phyloP scores from a whole-genome alignment of 2,329 filamentous ascomycete genomes.

The Tolypocladium amazonense region DNA sequence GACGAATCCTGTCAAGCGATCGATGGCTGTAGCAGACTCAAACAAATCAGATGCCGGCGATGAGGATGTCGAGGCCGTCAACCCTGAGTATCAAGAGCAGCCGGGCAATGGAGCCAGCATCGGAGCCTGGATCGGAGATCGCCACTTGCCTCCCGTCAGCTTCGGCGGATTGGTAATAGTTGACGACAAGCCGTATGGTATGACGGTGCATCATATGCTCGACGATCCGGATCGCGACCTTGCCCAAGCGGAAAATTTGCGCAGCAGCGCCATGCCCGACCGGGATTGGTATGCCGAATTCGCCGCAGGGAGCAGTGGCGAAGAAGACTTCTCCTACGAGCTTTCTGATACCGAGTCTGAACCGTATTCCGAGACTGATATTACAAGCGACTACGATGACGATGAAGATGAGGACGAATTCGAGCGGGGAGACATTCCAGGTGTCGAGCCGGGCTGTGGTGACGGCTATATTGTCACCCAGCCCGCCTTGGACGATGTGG shows the following conservation, averaged over 20 bases:
- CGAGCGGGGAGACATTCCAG: slow-evolving; percentile 67
- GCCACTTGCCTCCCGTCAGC: slow-evolving; percentile 81
- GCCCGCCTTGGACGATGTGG: slow-evolving; percentile 79
- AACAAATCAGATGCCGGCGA: slow-evolving; percentile 17
- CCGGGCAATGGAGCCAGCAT: slow-evolving; percentile 86
- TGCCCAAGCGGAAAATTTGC: slow-evolving; percentile 13
- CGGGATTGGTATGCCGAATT: slow-evolving; percentile 33
- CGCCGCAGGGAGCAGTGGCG: slow-evolving; percentile 29
- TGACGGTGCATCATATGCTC: slow-evolving; percentile 96
- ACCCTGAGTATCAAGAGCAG: slow-evolving; percentile 66
- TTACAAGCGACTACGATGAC: slow-evolving; percentile 42
- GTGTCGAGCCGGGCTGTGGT: slow-evolving; percentile 63
- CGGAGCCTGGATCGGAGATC: slow-evolving; percentile 75
- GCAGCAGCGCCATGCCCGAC: slow-evolving; percentile 28
- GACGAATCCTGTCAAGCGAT: slow-evolving; percentile 16
- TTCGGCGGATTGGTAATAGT: slow-evolving; percentile 82
- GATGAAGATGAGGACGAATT: slow-evolving; percentile 44
- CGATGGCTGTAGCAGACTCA: slow-evolving; percentile 14
- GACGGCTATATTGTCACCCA: slow-evolving; percentile 79
- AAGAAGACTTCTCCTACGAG: slow-evolving; percentile 48
- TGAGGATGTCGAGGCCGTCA: slow-evolving; percentile 38
- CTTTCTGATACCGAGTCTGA: slow-evolving; percentile 54
- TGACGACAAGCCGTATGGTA: slow-evolving; percentile 75
- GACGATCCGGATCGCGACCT: slow-evolving; percentile 53
- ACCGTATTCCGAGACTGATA: slow-evolving; percentile 34